Base-by-base conservation (phyloP, 228 moss, liverwort and hornwort genomes). In the Sphagnum fallax region DNA sequence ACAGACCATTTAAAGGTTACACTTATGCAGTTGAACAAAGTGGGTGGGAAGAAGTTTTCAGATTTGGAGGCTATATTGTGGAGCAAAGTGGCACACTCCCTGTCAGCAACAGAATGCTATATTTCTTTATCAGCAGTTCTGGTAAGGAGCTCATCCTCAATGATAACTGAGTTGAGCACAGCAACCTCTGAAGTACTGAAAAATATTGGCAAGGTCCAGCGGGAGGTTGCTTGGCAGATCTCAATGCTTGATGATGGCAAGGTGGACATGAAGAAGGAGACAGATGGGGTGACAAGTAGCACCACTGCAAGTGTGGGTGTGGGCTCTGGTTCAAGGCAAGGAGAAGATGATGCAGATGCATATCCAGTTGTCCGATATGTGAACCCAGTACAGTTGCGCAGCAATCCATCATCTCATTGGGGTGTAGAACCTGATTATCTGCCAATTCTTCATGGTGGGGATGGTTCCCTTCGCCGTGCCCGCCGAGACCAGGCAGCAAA, bases 41-140 rank as follows among this genome's bases (percentile, higher is more conserved):
- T 87, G 15, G 75, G 78, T 47, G 90, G 91, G 62, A 76, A 76
- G 32, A 89, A 91, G 71, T 71, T 98, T 73, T 82, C 91, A 53
- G 91, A 93, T 67, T 68, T 98, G 68, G 92, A 90, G 5, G 74
- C 5, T 64, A 81, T 66, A 63, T 71, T 75, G 61, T 73, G 81
- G 67, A 91, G 77, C 53, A 87, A 83, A 76, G 87, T 98, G 62
- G 83, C 91, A 50, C 82, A 80, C 64, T 87, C 82, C 73, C 75
- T 93, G 60, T 98, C 98, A 75, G 84, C 90, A 63, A 85, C 97
- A 73, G 97, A 98, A 71, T 92, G 97, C 49, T 91, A 90, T 72
- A 80, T 98, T 75, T 93, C 93, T 32, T 75, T 98, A 3, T 82
- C 90, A 50, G 85, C 93, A 12, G 98, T 98, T 16, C 80, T 98